Percentiles rank a stretch among this genome's conserved stretches.
Evolutionary conservation across 208 protist species (phyloP).

Genomic region (Acanthamoeba healyi): DNA sequence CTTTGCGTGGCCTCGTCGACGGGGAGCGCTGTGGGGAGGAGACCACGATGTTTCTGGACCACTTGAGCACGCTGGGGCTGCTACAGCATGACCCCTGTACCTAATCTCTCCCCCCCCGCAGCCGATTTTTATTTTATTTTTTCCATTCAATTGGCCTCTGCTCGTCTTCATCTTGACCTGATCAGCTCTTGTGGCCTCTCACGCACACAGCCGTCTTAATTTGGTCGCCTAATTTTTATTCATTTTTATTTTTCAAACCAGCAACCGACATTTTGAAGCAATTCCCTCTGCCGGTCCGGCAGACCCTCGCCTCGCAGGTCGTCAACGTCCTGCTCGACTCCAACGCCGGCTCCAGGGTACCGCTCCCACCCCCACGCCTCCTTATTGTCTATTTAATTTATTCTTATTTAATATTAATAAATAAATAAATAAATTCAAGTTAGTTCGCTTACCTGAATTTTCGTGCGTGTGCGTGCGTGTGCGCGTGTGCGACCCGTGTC

Average conservation of each 20-base stretch:
- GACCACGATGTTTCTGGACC: constrained; percentile 62
- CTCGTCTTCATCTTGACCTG: no score
- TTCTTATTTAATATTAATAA: no score
- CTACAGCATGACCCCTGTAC: constrained; percentile 46
- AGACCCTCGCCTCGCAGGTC: background rate
- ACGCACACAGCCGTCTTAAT: no score
- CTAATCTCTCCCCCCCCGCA: background rate
- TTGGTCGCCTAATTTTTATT: no score
- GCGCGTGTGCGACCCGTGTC: background rate
- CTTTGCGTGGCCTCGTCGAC: no score
- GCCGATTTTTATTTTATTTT: no score
- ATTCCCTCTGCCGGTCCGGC: constrained; percentile 30
- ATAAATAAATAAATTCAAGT: no score
- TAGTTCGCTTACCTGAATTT: no score
- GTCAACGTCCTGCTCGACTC: constrained; percentile 32
- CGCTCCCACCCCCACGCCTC: background rate
- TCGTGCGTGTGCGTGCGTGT: no score
- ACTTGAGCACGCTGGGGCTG: constrained; percentile 4
- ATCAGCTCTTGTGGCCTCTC: no score
- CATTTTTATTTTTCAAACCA: background rate
- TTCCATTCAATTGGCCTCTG: background rate
- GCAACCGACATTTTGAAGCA: constrained; percentile 34
- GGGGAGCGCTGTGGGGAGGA: no score
- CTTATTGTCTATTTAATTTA: no score
- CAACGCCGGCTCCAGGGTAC: background rate